Conservation (phyloP, 331 rosid species). For the Arachis monticola region DNA sequence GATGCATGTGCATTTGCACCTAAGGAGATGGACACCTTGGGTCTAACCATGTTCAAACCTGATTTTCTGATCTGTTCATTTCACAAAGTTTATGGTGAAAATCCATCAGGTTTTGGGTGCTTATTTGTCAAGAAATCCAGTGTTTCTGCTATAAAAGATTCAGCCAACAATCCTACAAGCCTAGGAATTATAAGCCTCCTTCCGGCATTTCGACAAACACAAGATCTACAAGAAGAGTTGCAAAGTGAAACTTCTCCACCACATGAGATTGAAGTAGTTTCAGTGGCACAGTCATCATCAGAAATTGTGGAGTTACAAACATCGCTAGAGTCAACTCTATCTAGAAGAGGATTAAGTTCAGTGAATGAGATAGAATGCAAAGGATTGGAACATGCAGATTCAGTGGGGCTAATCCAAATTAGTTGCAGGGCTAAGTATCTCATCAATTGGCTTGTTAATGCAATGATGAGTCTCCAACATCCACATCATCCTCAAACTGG, state of each 20-base stretch:
- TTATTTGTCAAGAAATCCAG: conserved; percentile 72
- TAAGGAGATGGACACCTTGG: conserved; percentile 72
- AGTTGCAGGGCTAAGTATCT: conserved; percentile 55
- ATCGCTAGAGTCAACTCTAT: conserved; percentile 34
- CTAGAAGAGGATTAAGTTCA: conserved; percentile 26
- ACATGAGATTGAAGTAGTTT: conserved; percentile 27
- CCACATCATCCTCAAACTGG: conserved; percentile 59
- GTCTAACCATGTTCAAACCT: conserved; percentile 69
- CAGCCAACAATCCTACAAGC: conserved; percentile 31
- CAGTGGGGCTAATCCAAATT: conserved; percentile 56
- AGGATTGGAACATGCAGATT: conserved; percentile 76
- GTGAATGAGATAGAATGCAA: conserved; percentile 42
- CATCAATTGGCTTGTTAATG: conserved; percentile 67
- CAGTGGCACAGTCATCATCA: no score
- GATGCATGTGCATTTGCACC: conserved; percentile 77
- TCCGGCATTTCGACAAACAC: conserved; percentile 40
- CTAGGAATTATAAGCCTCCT: conserved; percentile 60
- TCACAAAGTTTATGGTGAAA: conserved; percentile 63
- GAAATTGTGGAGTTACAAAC: conserved; percentile 42
- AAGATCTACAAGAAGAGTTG: not conserved
- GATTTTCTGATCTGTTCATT: conserved; percentile 70
- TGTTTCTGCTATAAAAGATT: conserved; percentile 42
- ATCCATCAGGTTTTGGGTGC: conserved; percentile 77
- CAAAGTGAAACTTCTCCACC: not conserved
- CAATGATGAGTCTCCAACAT: conserved; percentile 62